Percentiles rank a stretch among this genome's conserved stretches.
phyloP scores from a whole-genome alignment of 768 basidiomycete genomes.

The Podaxis carcinomalis region DNA sequence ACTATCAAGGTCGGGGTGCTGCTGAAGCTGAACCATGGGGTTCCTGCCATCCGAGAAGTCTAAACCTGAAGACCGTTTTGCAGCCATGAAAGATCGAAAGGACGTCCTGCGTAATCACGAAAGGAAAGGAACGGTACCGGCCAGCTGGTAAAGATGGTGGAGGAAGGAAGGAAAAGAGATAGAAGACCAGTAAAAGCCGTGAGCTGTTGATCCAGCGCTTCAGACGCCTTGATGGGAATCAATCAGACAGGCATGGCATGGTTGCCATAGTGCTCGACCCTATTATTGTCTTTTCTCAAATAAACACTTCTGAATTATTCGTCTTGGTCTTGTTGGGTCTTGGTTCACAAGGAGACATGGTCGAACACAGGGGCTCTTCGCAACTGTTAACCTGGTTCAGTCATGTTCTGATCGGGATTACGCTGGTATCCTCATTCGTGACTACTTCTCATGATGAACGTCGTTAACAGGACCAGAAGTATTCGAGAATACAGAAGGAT shows the following conservation, averaged over 20 bases:
- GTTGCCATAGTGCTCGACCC: slow-evolving; percentile 8
- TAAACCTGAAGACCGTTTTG: slow-evolving; percentile 54
- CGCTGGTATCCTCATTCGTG: background rate
- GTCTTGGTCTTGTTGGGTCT: background rate
- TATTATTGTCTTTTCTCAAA: background rate
- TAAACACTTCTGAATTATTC: background rate
- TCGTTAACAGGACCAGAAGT: background rate
- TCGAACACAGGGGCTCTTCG: background rate
- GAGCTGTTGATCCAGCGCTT: background rate
- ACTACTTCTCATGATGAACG: slow-evolving; percentile 1
- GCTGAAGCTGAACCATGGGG: slow-evolving; percentile 36
- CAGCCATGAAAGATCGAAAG: slow-evolving; percentile 21
- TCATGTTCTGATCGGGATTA: background rate
- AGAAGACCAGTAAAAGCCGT: slow-evolving; percentile 1
- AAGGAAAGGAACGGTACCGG: slow-evolving; percentile 39
- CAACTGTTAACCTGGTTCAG: background rate
- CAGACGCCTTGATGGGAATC: slow-evolving; percentile 3
- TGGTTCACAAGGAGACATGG: slow-evolving; percentile 6
- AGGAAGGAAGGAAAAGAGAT: slow-evolving; percentile 20
- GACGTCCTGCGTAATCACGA: slow-evolving; percentile 38
- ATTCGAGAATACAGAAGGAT: background rate
- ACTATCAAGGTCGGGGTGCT: slow-evolving; percentile 44
- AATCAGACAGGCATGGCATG: background rate
- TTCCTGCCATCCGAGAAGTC: slow-evolving; percentile 61
- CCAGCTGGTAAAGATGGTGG: slow-evolving; percentile 36